These are phyloP conservation scores for Stagonosporopsis cucurbitacearum DNA, from an alignment of 2,329 filamentous ascomycete genomes.

Conservation along the genomic window DNA sequence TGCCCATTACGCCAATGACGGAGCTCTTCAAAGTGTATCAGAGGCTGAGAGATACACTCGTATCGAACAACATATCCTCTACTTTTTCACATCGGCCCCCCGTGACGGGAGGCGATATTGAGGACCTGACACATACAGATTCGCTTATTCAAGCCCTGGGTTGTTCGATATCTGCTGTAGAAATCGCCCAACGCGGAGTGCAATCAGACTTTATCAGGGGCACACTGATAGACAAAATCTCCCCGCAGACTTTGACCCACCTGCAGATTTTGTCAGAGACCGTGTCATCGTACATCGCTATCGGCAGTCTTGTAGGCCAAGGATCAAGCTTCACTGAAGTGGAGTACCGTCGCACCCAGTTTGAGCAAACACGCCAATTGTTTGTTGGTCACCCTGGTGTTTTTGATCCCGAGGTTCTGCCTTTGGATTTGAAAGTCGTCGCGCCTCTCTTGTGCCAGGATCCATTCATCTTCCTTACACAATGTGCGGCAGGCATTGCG, in stretches of 20 bases:
- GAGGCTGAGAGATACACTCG: constrained; percentile 62
- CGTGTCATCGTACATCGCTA: constrained; percentile 79
- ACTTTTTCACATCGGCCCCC: constrained; percentile 54
- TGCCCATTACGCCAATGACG: constrained; percentile 35
- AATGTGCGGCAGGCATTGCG: constrained; percentile 74
- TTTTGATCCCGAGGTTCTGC: constrained; percentile 44
- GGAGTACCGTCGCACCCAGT: constrained; percentile 72
- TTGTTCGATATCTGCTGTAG: constrained; percentile 83
- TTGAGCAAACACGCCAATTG: constrained; percentile 76
- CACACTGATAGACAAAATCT: constrained; percentile 82
- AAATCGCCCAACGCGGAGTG: constrained; percentile 89
- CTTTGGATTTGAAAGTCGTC: constrained; percentile 53
- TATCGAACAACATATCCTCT: constrained; percentile 57
- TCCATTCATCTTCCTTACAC: constrained; percentile 79
- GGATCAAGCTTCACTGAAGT: constrained; percentile 66
- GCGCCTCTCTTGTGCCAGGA: constrained; percentile 70
- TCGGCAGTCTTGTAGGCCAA: constrained; percentile 71
- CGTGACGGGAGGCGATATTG: constrained; percentile 42
- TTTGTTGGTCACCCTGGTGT: constrained; percentile 65
- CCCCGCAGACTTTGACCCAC: constrained; percentile 83
- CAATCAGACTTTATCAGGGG: constrained; percentile 71
- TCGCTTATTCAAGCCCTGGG: constrained; percentile 72
- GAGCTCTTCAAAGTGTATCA: constrained; percentile 64
- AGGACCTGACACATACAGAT: constrained; percentile 62
- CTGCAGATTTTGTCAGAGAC: constrained; percentile 89